Evolutionary conservation across 352 stramenopile genomes (phyloP), one percentile per base, ranked within the genome.

Genomic region (Peronospora destructor): DNA sequence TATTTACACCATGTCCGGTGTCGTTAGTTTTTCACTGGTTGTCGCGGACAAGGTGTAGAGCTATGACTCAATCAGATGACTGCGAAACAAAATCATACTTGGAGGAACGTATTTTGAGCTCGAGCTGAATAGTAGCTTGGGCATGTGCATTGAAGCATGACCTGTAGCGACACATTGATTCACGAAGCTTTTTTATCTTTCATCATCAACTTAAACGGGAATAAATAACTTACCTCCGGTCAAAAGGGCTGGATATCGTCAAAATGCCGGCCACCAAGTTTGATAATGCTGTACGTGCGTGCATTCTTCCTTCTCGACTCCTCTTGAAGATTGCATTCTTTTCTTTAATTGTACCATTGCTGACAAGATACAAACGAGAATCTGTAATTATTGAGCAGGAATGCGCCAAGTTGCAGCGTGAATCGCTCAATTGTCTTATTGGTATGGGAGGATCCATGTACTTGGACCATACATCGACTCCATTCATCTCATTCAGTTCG

Each of bases 21-120:
- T 90, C 46, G 76, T 90, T 36, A 90, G 79, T 67, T 90, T 87
- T 56, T 87, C 79, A 38, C 61, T 90, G 12, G 42, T 83, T 39
- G 66, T 84, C 0, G 62, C 79, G 9, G 54, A 68, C 26, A 47
- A 70, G 23, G 23, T 6, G 23, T 26, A 4, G 23, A 26, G 2
- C 23, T 3, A 6, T 26, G 2, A 26, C 23, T 26, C 3, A 26
- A 3, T 26, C 3, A 6, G 4, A 3, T 26, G 2, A 26, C 23
- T 26, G 23, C 23, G 23, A 26, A 4, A 26, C 3, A 26, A 26
- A 26, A 6, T 26, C 3, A 3, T 23, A 23, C 2, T 23, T 23
- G 19, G 19, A 23, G 19, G 19, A 26, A 6, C 0, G 4, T 26
- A 26, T 3, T 26, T 6, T 6, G 23, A 26, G 23, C 4, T 26